Conservation (phyloP, 164 flowering plant genomes). For the Dillenia suffruticosa region DNA sequence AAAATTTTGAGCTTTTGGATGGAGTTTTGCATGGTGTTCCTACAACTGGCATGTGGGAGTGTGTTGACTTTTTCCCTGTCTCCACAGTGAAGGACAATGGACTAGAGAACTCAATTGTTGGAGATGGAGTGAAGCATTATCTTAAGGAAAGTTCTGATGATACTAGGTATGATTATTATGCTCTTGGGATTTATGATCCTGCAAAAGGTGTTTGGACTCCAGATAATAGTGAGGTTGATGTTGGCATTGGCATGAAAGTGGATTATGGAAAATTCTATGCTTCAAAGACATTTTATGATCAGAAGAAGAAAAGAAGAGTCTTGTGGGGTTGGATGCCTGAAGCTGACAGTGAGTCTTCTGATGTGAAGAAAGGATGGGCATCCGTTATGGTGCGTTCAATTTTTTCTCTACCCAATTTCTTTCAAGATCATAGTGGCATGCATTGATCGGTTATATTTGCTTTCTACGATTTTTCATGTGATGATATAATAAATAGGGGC, state of each 20-base stretch:
- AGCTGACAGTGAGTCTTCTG: slow-evolving; percentile 59
- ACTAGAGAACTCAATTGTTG: slow-evolving; percentile 58
- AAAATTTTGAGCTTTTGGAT: slow-evolving; percentile 29
- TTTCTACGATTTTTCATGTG: not conserved
- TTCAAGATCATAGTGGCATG: no score
- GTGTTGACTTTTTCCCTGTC: slow-evolving; percentile 87
- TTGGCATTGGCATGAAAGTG: slow-evolving; percentile 60
- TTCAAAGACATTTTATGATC: slow-evolving; percentile 80
- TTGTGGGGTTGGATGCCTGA: slow-evolving; percentile 88
- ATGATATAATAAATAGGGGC: no score
- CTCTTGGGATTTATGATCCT: slow-evolving; percentile 59
- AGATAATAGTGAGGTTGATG: slow-evolving; percentile 54
- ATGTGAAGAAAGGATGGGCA: slow-evolving; percentile 69
- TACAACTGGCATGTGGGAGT: slow-evolving; percentile 94
- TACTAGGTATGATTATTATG: slow-evolving; percentile 60
- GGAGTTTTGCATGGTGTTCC: slow-evolving; percentile 53
- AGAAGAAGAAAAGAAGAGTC: slow-evolving; percentile 51
- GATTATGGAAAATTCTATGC: slow-evolving; percentile 87
- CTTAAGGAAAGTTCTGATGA: slow-evolving; percentile 77
- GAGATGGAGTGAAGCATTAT: slow-evolving; percentile 66
- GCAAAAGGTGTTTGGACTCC: slow-evolving; percentile 49
- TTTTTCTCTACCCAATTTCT: not conserved
- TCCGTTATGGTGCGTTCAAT: slow-evolving; percentile 43
- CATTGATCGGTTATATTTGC: no score
- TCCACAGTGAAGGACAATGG: slow-evolving; percentile 37